A percentile compares a stretch with the other conserved stretches of the same genome.
Evolutionary conservation across 2,329 filamentous ascomycete genomes (phyloP).

Genomic region (Alternaria arborescens): DNA sequence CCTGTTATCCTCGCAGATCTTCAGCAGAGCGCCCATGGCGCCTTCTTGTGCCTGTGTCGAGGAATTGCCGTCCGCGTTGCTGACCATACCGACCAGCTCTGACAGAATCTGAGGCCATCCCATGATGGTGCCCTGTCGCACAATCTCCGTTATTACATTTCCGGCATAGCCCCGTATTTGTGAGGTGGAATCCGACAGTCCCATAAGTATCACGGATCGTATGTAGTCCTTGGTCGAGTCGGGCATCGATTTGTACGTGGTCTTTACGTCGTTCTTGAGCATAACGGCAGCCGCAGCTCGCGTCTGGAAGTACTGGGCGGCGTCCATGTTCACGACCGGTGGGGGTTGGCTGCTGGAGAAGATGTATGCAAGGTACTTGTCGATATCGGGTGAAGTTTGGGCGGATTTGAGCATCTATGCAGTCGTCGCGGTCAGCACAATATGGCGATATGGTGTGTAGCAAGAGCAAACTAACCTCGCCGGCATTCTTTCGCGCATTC

Average conservation of each 20-base stretch:
- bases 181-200: conserved; percentile 79
- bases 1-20: conserved; percentile 97
- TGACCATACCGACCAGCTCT: conserved; percentile 79
- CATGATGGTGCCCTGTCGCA: conserved; percentile 83
- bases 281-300: conserved; percentile 90
- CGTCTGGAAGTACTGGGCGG: conserved; percentile 74
- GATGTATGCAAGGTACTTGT: conserved; percentile 95
- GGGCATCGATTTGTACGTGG: conserved; percentile 77
- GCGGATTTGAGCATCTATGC: conserved; percentile 89
- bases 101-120: conserved; percentile 91
- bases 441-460: conserved; percentile 14
- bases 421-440: conserved; percentile 35
- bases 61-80: conserved; percentile 73
- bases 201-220: conserved; percentile 78
- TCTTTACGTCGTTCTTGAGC: conserved; percentile 91
- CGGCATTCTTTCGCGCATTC: conserved; percentile 85
- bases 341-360: conserved; percentile 76
- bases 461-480: conserved; percentile 69
- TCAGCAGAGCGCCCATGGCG: conserved; percentile 89
- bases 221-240: conserved; percentile 78
- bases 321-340: conserved; percentile 65
- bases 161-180: conserved; percentile 91
- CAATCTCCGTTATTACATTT: conserved; percentile 91
- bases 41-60: conserved; percentile 83
- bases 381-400: conserved; percentile 87